Base-by-base conservation (phyloP, 2,329 filamentous ascomycete species). In the Talaromyces amestolkiae region DNA sequence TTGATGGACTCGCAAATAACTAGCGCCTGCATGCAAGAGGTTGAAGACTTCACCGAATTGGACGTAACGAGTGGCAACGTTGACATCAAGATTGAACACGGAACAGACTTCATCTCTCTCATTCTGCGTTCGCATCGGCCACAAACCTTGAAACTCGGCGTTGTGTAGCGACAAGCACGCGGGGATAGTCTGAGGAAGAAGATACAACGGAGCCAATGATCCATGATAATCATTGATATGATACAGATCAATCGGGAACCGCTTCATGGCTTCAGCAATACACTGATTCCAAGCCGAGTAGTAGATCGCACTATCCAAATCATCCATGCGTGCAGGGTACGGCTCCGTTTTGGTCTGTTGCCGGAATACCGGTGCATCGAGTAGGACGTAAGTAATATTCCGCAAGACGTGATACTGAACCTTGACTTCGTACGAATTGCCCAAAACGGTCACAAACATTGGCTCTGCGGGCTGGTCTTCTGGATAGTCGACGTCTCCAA, bases 221-320 rank as follows among this genome's bases (percentile, higher is more conserved):
- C 86, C 87, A 68, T 89, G 86, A 71, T 88, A 89, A 71, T 87
- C 87, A 74, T 89, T 89, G 73, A 88, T 86, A 72, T 89, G 87
- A 73, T 89, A 89, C n/a, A 89, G 72, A 69, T 88, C 85, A 66
- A 87, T 79, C 0, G 84, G 82, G 72, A 90, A 90, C 17, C 88
- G 84, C 64, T 83, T 82, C 69, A 89, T 84, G 1, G 86, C 78
- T 69, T 87, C 82, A 8, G 87, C 86, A 70, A 90, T 89, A 72
- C 88, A 90, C 73, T 87, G 85, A 68, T 90, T 90, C 88, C 88
- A 90, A 2, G 86, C 87, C 2, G 86, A 89, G 72, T 90, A 90
- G 75, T 89, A 88, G 56, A 90, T 85, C 13, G 88, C 88, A 68
- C 84, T 87, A 68, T 88, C 86, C 63, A 90, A 80, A 72, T 90